Evolutionary conservation across 148 eudicot species (phyloP).

Genomic region (Chenopodium formosanum): DNA sequence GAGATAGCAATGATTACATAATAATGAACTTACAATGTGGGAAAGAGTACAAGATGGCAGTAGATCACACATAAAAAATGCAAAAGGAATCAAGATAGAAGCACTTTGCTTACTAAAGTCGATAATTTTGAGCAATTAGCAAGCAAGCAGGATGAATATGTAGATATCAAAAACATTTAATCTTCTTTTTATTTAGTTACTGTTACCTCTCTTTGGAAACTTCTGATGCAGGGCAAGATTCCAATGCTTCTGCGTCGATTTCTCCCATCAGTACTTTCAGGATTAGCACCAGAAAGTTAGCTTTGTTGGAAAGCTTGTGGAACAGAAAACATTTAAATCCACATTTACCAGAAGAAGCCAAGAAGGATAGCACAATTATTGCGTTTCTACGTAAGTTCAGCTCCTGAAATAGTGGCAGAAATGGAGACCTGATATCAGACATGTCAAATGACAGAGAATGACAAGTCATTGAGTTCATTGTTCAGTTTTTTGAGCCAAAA

Average conservation of each 20-base stretch:
- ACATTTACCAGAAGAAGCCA: conserved; percentile 66
- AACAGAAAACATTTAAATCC: conserved; percentile 64
- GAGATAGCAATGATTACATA: no score
- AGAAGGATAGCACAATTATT: conserved; percentile 58
- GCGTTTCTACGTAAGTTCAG: conserved; percentile 62
- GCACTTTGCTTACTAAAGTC: neutral
- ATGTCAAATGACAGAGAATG: neutral
- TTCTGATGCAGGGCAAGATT: conserved; percentile 46
- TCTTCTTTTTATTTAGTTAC: neutral
- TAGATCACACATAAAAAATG: neutral
- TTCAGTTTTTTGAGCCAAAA: neutral
- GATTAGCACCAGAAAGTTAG: conserved; percentile 53
- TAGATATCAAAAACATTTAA: neutral
- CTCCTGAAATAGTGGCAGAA: conserved; percentile 47
- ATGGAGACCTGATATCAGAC: neutral
- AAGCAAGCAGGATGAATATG: neutral
- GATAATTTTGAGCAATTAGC: neutral
- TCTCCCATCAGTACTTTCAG: conserved; percentile 58
- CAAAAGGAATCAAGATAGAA: neutral
- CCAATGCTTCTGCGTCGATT: conserved; percentile 54
- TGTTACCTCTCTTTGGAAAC: conserved; percentile 62
- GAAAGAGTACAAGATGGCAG: conserved; percentile 10
- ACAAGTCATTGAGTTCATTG: neutral
- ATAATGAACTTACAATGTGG: neutral
- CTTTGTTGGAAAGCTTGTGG: conserved; percentile 43